Base-by-base conservation (phyloP, 345 rosid genomes). In the Aurinia saxatilis region DNA sequence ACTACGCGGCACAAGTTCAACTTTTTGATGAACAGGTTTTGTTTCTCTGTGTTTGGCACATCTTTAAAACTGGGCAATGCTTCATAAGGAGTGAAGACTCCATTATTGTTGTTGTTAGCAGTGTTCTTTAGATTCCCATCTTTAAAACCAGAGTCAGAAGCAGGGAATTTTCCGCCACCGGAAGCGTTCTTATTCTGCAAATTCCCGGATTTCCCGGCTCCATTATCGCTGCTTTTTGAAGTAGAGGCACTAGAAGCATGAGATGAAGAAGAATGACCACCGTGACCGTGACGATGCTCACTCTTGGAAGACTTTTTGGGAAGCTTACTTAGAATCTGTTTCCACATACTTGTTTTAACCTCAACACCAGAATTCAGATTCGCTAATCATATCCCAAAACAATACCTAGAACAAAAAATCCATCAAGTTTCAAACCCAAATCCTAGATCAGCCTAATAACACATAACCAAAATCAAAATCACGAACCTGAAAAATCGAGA, bases 281-380 rank as follows among this genome's bases (percentile, higher is more conserved):
- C 78, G 65, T 77, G 73, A 13, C 81, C 91, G 63, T 87, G 80
- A 73, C 67, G 75, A 57, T 76, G 86, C 52, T 78, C 70, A 1
- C 81, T 74, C 74, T 81, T 88, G 3, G 91, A 84, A 11, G 89
- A 86, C 81, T 91, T 91, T 44, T 83, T 80, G 1, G 98, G 98
- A 73, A 91, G 85, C 88, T 84, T 88, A 41, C 82, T 80, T 7
- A 91, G 78, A 70, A 91, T 80, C 76, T 88, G 90, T 61, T 80
- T 88, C 73, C 90, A 64, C 98, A 91, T 88, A 60, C 45, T 74
- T 74, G 52, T 70, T 46, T 37, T 48, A 0, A 8, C 17, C 64
- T 65, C 39, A 65, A 57, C 50, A 65, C 40, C 30, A 31, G 29
- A 50, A 7, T 31, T 55, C 39, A 71, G 69, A 56, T 70, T 55